These are phyloP conservation scores for Panaeolus cyanescens DNA, from an alignment of 768 basidiomycete species.

Conservation along the genomic window DNA sequence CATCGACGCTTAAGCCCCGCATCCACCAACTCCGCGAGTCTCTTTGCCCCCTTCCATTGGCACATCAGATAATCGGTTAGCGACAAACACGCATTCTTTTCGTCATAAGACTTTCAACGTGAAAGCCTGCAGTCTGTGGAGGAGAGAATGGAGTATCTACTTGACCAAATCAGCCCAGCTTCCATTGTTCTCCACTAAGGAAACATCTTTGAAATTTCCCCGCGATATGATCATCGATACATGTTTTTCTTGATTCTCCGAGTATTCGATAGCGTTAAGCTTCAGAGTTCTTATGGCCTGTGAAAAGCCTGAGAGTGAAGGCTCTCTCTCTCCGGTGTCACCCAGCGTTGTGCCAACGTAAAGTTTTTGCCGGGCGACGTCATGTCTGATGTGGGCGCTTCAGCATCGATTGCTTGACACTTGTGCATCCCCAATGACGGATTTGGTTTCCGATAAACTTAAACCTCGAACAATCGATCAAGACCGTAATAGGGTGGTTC, in stretches of 20 bases:
- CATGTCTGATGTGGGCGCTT: not conserved
- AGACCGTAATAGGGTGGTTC: too few relatives aligned
- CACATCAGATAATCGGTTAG: not conserved
- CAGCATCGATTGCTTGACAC: not conserved
- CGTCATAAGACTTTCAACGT: not conserved
- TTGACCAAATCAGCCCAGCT: not conserved
- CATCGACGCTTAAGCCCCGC: not conserved
- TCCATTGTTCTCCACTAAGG: not conserved
- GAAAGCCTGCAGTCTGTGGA: not conserved
- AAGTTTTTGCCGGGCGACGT: not conserved
- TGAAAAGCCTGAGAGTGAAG: not conserved
- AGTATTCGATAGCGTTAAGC: not conserved
- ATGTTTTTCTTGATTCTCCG: constrained; percentile 1
- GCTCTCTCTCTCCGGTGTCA: too few relatives aligned
- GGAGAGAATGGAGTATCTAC: not conserved
- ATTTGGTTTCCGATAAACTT: not conserved
- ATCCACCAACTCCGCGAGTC: not conserved
- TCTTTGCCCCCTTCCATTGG: not conserved
- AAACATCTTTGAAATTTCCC: not conserved
- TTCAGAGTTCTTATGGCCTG: not conserved
- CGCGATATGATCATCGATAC: constrained; percentile 1
- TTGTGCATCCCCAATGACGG: not conserved
- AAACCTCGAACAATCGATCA: not conserved
- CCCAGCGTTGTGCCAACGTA: too few relatives aligned
- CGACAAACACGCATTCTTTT: not conserved